phyloP scores from a whole-genome alignment of 129 eudicot species.

The Escallonia herrerae region DNA sequence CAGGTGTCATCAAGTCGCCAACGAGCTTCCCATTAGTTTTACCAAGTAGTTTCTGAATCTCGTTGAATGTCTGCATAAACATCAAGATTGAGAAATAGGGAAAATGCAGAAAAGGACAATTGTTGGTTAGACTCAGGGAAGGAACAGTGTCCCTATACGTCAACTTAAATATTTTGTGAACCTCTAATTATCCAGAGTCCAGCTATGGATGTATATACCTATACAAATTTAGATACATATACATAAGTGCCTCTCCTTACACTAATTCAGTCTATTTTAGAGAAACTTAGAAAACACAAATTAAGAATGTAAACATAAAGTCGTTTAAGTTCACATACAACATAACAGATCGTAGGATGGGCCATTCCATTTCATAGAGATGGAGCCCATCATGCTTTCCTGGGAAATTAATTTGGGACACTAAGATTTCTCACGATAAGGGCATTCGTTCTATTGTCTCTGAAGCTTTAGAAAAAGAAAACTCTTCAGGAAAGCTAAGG shows the following conservation, averaged over 20 bases:
- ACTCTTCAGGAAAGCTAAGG: too few species aligned
- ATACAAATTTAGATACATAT: not conserved
- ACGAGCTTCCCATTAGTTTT: slow-evolving; percentile 90
- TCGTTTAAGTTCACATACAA: too few species aligned
- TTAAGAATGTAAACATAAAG: not conserved
- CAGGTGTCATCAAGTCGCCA: slow-evolving; percentile 78
- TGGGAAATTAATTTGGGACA: not conserved
- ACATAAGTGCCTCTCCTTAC: not conserved
- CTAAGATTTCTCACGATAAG: not conserved
- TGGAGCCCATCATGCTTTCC: not conserved
- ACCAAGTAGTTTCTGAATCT: slow-evolving; percentile 72
- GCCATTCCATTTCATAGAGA: not conserved
- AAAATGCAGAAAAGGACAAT: too few species aligned
- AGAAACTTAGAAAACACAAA: not conserved
- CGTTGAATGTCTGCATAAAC: slow-evolving; percentile 67
- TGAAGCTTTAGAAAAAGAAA: not conserved
- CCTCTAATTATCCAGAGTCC: too few species aligned
- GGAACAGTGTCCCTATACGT: too few species aligned
- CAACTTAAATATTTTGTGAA: too few species aligned
- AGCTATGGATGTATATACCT: too few species aligned
- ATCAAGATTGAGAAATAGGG: not conserved
- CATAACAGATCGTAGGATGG: too few species aligned
- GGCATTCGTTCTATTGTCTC: not conserved
- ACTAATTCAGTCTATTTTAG: not conserved
- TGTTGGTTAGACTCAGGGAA: too few species aligned